A percentile compares a stretch with the other conserved stretches of the same genome.
Evolutionary conservation across 176 grass and related monocot species (phyloP).

Genomic region (Poa pratensis): DNA sequence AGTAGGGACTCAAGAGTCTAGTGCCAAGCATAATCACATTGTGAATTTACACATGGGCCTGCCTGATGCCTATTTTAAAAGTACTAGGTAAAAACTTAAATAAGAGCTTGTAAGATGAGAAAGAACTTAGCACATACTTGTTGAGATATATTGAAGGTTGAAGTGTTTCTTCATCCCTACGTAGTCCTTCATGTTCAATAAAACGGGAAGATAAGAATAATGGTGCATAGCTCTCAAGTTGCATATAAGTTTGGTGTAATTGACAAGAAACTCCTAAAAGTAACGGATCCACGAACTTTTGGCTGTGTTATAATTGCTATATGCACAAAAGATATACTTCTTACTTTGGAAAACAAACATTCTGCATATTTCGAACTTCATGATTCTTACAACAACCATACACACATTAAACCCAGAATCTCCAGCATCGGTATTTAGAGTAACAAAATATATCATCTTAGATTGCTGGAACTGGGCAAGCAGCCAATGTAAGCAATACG

Average conservation of each 20-base stretch:
- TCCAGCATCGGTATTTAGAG: slow-evolving; percentile 1
- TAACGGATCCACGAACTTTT: neutral
- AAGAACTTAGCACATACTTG: slow-evolving; percentile 71
- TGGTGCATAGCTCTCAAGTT: slow-evolving; percentile 4
- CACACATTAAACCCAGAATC: slow-evolving; percentile 4
- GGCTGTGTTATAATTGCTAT: neutral
- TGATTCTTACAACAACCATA: slow-evolving; percentile 15
- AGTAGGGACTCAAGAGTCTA: slow-evolving; percentile 26
- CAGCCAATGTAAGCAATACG: slow-evolving; percentile 28
- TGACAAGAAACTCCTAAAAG: neutral
- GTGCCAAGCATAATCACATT: slow-evolving; percentile 14
- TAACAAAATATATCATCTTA: slow-evolving; percentile 24
- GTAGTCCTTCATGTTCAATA: slow-evolving; percentile 70
- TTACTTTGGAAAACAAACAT: slow-evolving; percentile 6
- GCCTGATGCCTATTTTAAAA: neutral
- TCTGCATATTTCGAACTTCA: neutral
- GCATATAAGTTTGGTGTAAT: neutral
- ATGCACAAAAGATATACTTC: slow-evolving; percentile 1
- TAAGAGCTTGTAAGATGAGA: slow-evolving; percentile 21
- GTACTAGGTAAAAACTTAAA: neutral
- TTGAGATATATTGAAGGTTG: slow-evolving; percentile 92
- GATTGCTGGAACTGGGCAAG: neutral
- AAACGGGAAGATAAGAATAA: slow-evolving; percentile 51
- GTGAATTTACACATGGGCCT: slow-evolving; percentile 14
- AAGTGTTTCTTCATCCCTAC: slow-evolving; percentile 94